Evolutionary conservation across 2,329 filamentous ascomycete species (phyloP).

Genomic region (Xylaria sp.): DNA sequence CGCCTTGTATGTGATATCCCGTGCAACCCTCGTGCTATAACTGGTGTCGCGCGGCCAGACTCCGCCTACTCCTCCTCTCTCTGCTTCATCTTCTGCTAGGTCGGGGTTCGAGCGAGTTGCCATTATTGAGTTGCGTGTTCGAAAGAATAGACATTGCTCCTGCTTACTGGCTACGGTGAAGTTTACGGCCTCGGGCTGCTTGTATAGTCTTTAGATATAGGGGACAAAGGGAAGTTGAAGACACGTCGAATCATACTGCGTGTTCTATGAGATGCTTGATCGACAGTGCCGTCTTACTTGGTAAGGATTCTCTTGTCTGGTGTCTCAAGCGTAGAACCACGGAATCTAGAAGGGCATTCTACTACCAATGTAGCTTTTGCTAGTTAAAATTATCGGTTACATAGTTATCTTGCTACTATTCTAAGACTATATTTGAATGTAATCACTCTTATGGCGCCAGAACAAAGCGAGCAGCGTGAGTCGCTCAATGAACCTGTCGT

Average conservation of each 20-base stretch:
- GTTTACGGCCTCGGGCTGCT: conserved; percentile 4
- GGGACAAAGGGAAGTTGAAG: conserved; percentile 22
- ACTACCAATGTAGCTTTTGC: background rate
- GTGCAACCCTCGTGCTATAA: conserved; percentile 32
- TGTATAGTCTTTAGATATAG: conserved; percentile 13
- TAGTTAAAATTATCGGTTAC: background rate
- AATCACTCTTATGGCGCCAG: background rate
- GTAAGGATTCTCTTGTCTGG: background rate
- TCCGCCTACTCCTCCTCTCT: conserved; percentile 36
- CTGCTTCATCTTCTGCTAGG: conserved; percentile 28
- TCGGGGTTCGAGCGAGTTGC: conserved; percentile 25
- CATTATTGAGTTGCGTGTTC: conserved; percentile 33
- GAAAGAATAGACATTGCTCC: background rate
- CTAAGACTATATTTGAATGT: background rate
- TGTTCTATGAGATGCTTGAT: conserved; percentile 24
- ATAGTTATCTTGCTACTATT: background rate
- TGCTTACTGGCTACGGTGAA: background rate
- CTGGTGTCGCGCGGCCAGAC: background rate
- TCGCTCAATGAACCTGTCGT: background rate
- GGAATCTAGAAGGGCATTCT: background rate
- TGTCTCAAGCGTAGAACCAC: background rate
- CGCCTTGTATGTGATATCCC: conserved; percentile 43
- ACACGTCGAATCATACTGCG: conserved; percentile 9
- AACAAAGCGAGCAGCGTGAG: background rate
- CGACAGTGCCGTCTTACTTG: background rate